These are phyloP conservation scores for Cajanus cajan DNA, from an alignment of 306 rosid species.

Conservation along the genomic window DNA sequence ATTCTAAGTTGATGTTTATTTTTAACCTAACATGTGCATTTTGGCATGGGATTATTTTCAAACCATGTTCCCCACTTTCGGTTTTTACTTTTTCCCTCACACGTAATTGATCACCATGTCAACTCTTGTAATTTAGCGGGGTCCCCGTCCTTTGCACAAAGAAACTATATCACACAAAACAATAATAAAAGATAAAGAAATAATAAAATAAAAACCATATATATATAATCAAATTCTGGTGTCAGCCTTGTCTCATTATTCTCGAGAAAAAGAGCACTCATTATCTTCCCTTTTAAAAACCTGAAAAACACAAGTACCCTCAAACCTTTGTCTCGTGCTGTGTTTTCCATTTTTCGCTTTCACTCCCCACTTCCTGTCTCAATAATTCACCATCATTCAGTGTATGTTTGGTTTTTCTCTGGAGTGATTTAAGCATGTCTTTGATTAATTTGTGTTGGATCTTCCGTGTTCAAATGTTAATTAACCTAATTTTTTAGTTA, in stretches of 20 bases:
- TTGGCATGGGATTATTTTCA: constrained; percentile 37
- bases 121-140: constrained; percentile 25
- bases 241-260: constrained; percentile 8
- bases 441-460: too few relatives aligned
- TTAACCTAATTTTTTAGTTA: too few relatives aligned
- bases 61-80: constrained; percentile 37
- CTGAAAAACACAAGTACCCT: neutral
- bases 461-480: too few relatives aligned
- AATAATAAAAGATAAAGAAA: neutral
- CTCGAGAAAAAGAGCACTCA: neutral
- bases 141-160: neutral
- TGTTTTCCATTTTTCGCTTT: neutral
- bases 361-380: neutral
- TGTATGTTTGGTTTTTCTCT: neutral
- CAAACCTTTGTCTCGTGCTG: neutral
- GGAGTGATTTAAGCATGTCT: too few relatives aligned
- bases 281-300: neutral
- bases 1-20: constrained; percentile 24
- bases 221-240: neutral
- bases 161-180: neutral
- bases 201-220: neutral
- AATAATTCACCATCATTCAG: neutral
- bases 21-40: constrained; percentile 28
- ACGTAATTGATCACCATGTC: constrained; percentile 20
- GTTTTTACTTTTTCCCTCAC: constrained; percentile 24